Evolutionary conservation across 805 yeast genomes (phyloP), one percentile per base, ranked within the genome.

Genomic region (Debaryomyces tyrocola): DNA sequence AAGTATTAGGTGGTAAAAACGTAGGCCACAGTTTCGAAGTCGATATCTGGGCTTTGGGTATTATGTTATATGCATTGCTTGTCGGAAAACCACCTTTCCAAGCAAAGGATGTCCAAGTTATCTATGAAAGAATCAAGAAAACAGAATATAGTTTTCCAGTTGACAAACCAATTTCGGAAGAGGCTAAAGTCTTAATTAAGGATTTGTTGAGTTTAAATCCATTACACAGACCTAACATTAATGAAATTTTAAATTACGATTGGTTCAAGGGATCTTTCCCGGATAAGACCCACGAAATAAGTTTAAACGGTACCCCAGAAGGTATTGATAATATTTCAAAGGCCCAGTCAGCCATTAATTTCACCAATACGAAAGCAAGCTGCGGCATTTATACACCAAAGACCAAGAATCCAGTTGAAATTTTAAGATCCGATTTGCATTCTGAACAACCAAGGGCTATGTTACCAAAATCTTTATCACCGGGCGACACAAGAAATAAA

Each of bases 61-160:
- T 94, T 48, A 94, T 94, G 90, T 78, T 94, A 75, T 94, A 85
- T 62, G 97, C 99, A 7, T 78, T 94, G 68, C 74, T 94, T 42
- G 77, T 87, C 48, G 98, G 98, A 33, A 90, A 90, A 65, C 99
- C 99, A 11, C 99, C 99, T 1, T 94, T 94, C 73, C 99, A 94
- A 70, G 89, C 96, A 33, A 89, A 90, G 61, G 97, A 91, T 63
- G 97, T 94, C 39, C 85, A 90, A 57, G 82, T 85, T 46, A 94
- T 94, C 54, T 94, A 94, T 69, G 95, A 90, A 60, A 80, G 96
- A 69, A 94, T 94, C 64, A 90, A 90, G 66, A 76, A 78, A 47
- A 84, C 85, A 48, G 96, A 90, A 50, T 90, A 83, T 63, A 67
- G 69, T 33, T 92, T 91, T 66, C 99, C 98, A 15, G 73, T 70